phyloP scores from a whole-genome alignment of 2,329 filamentous ascomycete genomes.

The Phialemonium atrogriseum region DNA sequence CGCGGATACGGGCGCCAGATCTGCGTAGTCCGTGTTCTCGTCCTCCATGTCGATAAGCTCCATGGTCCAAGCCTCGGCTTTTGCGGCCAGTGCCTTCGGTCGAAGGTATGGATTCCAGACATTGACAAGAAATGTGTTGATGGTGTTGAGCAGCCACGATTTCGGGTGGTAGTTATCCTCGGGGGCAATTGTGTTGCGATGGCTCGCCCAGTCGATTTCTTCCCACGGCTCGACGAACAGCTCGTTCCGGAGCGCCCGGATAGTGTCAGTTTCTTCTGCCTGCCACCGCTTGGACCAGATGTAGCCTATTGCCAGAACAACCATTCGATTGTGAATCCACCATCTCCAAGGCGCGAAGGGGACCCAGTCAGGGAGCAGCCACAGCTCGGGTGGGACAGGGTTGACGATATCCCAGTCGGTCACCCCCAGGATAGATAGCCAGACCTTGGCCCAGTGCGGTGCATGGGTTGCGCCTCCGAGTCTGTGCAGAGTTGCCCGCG shows the following conservation, averaged over 20 bases:
- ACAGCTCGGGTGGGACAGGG: conserved; percentile 85
- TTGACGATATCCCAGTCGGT: conserved; percentile 90
- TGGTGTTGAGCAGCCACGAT: conserved; percentile 67
- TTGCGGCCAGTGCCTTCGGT: conserved; percentile 52
- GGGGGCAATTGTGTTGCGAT: conserved; percentile 75
- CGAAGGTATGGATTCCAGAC: conserved; percentile 76
- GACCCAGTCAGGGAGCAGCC: conserved; percentile 86
- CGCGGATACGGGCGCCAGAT: conserved; percentile 81
- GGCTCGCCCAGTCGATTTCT: conserved; percentile 64
- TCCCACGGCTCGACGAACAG: conserved; percentile 73
- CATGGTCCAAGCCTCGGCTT: conserved; percentile 74
- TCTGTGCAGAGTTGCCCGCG: conserved; percentile 71
- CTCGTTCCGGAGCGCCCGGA: conserved; percentile 67
- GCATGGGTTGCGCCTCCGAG: conserved; percentile 76
- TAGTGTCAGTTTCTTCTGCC: conserved; percentile 67
- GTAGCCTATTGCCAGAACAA: conserved; percentile 90
- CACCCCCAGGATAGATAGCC: conserved; percentile 78
- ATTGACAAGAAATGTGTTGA: conserved; percentile 72
- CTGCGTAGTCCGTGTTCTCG: conserved; percentile 79
- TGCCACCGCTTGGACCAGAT: conserved; percentile 78
- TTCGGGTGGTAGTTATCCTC: conserved; percentile 92
- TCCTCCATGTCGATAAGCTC: conserved; percentile 86
- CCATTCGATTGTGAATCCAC: conserved; percentile 98
- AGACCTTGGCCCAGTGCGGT: conserved; percentile 97
- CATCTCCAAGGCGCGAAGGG: conserved; percentile 87